Evolutionary conservation across 495 filamentous ascomycete species (phyloP).

Genomic region (Viridothelium virens): DNA sequence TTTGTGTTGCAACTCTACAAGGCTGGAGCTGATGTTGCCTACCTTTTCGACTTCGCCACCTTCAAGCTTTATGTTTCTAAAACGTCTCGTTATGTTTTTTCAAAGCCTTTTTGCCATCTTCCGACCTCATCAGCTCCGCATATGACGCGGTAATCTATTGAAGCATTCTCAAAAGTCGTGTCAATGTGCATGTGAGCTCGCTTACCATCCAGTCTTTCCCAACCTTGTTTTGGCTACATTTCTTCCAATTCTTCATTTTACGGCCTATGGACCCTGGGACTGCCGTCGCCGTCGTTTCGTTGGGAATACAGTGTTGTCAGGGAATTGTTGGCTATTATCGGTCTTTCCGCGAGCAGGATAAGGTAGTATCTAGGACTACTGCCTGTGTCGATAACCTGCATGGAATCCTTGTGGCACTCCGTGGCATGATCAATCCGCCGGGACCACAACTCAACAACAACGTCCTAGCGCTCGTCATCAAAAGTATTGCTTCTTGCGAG

Average conservation of each 20-base stretch:
- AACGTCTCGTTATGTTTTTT: not conserved
- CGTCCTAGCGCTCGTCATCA: not conserved
- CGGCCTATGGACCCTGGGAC: not conserved
- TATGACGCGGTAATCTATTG: too few species aligned
- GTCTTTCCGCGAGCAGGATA: not conserved
- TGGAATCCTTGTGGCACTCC: not conserved
- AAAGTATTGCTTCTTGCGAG: constrained; percentile 5
- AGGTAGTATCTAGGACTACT: not conserved
- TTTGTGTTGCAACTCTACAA: not conserved
- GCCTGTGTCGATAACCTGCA: not conserved
- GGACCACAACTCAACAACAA: not conserved
- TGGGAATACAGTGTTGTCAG: constrained; percentile 19
- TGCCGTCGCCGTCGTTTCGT: constrained; percentile 16
- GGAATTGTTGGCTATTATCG: constrained; percentile 17
- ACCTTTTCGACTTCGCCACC: not conserved
- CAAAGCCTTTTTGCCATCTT: not conserved
- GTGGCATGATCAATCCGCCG: not conserved
- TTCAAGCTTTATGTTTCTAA: not conserved
- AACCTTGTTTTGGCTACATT: not conserved
- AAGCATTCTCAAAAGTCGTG: too few species aligned
- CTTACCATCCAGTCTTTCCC: not conserved
- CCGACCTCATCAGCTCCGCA: too few species aligned
- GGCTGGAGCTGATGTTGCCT: not conserved
- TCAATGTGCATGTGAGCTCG: not conserved
- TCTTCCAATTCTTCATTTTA: not conserved